Base-by-base conservation (phyloP, 2,329 filamentous ascomycete species). In the Balansia obtecta region DNA sequence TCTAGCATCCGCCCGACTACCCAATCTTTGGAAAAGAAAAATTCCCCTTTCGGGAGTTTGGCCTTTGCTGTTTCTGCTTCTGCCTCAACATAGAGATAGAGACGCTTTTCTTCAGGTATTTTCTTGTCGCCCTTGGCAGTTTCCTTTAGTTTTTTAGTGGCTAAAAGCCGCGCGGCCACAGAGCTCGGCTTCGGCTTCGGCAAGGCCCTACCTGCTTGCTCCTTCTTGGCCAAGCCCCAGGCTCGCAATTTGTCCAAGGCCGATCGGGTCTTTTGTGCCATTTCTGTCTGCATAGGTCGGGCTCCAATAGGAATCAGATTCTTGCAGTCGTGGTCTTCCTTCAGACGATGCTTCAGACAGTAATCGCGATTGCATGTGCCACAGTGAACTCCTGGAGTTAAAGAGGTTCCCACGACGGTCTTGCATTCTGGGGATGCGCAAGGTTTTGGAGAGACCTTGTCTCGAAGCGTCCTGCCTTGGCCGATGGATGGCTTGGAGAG, bases 51-150 rank as follows among this genome's bases (percentile, higher is more conserved):
- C 4, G 90, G 89, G 42, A 86, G 82, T 65, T 95, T 95, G 7
- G 86, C 81, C 48, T 82, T 86, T 1, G 89, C 84, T 0, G 88
- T 94, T 60, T 88, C 86, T 10, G 87, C 86, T 60, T 90, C 88
- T 0, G 91, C 93, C 64, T 97, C 91, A 16, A 96, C 87, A 62
- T 86, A 83, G 1, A 98, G 63, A 63, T 97, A 97, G 1, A 98
- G 70, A n/a, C 93, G 74, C 71, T 94, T 95, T 56, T 95, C 88
- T 0, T 73, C 66, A 0, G 88, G 74, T 0, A 96, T 68, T 60
- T 88, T 91, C 10, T 82, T 81, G 56, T 97, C 91, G 1, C 94
- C 94, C 69, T 95, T 96, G 2, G 93, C 91, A 0, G 78, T 82
- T 63, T 85, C 85, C 71, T 95, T 96, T 41, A 98, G 72, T 10